Conservation (phyloP, 2,329 filamentous ascomycete genomes). For the Geosmithia putterillii region DNA sequence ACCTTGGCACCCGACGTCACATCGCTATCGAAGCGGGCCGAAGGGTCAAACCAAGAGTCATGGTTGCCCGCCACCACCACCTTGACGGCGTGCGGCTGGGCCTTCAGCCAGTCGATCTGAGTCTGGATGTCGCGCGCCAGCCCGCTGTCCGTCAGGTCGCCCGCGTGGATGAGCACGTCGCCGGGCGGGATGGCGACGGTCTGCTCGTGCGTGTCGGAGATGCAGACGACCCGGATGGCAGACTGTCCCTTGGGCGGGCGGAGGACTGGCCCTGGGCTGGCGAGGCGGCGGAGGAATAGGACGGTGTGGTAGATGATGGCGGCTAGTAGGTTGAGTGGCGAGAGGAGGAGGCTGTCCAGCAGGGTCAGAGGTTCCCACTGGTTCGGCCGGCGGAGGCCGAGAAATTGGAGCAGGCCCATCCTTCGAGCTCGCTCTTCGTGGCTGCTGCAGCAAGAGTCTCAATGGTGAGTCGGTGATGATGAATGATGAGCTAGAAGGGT, state of each 20-base stretch:
- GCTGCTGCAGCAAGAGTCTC: not conserved
- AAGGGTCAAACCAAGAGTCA: slow-evolving; percentile 70
- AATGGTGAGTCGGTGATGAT: too few relatives aligned
- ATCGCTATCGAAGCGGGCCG: slow-evolving; percentile 45
- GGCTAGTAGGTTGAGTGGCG: slow-evolving; percentile 54
- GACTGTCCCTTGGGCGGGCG: slow-evolving; percentile 39
- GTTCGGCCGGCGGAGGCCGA: slow-evolving; percentile 34
- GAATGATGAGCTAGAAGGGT: too few relatives aligned
- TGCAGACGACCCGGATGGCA: slow-evolving; percentile 67
- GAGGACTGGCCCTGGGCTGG: slow-evolving; percentile 23
- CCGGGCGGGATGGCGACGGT: slow-evolving; percentile 54
- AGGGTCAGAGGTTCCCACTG: slow-evolving; percentile 37
- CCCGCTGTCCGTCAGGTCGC: slow-evolving; percentile 69
- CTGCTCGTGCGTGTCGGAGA: slow-evolving; percentile 77
- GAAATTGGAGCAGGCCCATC: slow-evolving; percentile 31
- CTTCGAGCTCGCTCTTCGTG: too few relatives aligned
- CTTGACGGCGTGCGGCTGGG: slow-evolving; percentile 66
- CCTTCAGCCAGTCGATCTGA: slow-evolving; percentile 73
- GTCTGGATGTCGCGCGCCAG: slow-evolving; percentile 61
- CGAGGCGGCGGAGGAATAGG: slow-evolving; percentile 53
- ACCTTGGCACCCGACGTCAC: slow-evolving; percentile 36
- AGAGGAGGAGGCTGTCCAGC: slow-evolving; percentile 52
- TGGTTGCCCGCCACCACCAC: slow-evolving; percentile 81
- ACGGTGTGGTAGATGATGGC: slow-evolving; percentile 51
- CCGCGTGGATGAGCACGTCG: slow-evolving; percentile 81